phyloP scores from a whole-genome alignment of 1,284 basidiomycete species.

The Cryptococcus jaspeensis region DNA sequence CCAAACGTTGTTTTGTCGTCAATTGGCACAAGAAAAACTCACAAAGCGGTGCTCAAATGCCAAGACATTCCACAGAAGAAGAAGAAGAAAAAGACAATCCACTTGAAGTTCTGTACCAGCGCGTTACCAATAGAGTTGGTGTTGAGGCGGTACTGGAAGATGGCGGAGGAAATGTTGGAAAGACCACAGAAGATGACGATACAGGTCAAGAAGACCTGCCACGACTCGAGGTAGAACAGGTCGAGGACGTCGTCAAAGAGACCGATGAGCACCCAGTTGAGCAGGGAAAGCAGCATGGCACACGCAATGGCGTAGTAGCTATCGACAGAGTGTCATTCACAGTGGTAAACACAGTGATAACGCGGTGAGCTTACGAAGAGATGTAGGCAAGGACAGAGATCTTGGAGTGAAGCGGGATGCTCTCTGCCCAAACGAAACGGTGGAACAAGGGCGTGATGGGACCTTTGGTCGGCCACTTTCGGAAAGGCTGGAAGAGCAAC shows the following conservation, averaged over 20 bases:
- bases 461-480: constrained; percentile 67
- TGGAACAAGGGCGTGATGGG: constrained; percentile 75
- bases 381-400: constrained; percentile 63
- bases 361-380: constrained; percentile 83
- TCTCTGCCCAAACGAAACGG: constrained; percentile 70
- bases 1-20: too few relatives aligned
- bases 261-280: constrained; percentile 72
- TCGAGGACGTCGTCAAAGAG: constrained; percentile 49
- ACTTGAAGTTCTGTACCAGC: constrained; percentile 41
- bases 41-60: constrained; percentile 68
- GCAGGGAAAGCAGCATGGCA: constrained; percentile 61
- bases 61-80: constrained; percentile 78
- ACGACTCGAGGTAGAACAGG: constrained; percentile 15
- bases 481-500: constrained; percentile 72
- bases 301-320: constrained; percentile 78
- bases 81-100: constrained; percentile 64
- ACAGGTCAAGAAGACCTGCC: constrained; percentile 59
- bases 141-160: constrained; percentile 74
- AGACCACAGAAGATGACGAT: constrained; percentile 70
- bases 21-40: constrained; percentile 6
- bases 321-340: too few relatives aligned
- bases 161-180: constrained; percentile 68
- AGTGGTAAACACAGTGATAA: constrained; percentile 73
- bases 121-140: too few relatives aligned
- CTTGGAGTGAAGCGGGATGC: constrained; percentile 79